Percentiles rank a stretch among this genome's conserved stretches.
These are phyloP conservation scores for Solanum aculeatissimum DNA, from an alignment of 305 asterid species.

Conservation along the genomic window DNA sequence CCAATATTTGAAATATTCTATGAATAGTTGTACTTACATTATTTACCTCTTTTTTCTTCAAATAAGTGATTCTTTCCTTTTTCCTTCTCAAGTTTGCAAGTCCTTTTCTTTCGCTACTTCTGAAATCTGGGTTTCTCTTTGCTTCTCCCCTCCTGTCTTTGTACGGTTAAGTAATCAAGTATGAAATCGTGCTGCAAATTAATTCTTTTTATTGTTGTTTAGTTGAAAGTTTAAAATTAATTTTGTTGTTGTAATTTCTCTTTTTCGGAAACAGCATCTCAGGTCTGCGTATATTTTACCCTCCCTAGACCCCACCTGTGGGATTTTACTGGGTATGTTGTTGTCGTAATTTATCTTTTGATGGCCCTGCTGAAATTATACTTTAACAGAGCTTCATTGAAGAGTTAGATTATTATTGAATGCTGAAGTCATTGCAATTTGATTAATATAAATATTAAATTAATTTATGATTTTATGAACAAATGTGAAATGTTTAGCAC, in stretches of 20 bases:
- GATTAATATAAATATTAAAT: not conserved
- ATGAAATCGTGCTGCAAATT: not conserved
- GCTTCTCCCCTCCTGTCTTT: not conserved
- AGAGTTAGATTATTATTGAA: not conserved
- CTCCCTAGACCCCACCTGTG: no score
- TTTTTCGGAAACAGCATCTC: no score
- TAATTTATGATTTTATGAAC: not conserved
- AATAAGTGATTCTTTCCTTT: not conserved
- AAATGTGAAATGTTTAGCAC: not conserved
- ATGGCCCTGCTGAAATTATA: not conserved
- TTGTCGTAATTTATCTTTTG: not conserved
- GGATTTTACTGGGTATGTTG: no score
- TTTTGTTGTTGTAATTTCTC: not conserved
- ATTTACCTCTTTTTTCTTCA: not conserved
- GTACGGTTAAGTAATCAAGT: not conserved
- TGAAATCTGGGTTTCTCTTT: not conserved
- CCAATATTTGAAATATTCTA: no score
- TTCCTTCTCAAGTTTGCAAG: not conserved
- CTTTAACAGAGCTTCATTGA: not conserved
- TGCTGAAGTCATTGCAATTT: not conserved
- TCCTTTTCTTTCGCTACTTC: not conserved
- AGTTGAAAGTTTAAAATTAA: not conserved
- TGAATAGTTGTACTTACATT: not conserved
- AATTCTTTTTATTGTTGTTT: not conserved
- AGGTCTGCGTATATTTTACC: no score